A percentile compares a stretch with the other conserved stretches of the same genome.
phyloP scores from a whole-genome alignment of 2,329 filamentous ascomycete species.

The Emergomyces pasteurianus region DNA sequence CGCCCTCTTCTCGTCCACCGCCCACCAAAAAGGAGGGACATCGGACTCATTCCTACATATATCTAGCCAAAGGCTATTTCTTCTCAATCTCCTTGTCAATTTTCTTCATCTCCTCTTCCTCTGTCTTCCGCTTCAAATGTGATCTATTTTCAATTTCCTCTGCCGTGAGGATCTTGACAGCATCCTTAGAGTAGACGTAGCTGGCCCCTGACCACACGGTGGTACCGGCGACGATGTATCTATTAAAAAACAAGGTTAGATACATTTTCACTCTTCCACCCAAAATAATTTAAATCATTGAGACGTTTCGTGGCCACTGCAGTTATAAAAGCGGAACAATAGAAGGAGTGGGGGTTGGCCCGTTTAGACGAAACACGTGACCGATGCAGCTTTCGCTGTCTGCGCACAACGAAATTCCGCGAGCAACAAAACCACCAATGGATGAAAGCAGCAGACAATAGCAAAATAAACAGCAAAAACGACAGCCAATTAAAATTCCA shows the following conservation, averaged over 20 bases:
- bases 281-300: background rate
- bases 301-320: background rate
- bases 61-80: too few relatives aligned
- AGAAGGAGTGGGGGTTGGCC: background rate
- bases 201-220: slow-evolving; percentile 90
- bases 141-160: slow-evolving; percentile 29
- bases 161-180: slow-evolving; percentile 66
- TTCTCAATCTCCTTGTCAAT: slow-evolving; percentile 5
- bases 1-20: background rate
- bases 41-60: too few relatives aligned
- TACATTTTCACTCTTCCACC: background rate
- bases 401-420: too few relatives aligned
- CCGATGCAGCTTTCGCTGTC: too few relatives aligned
- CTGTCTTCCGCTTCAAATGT: slow-evolving; percentile 19
- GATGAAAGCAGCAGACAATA: background rate
- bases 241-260: slow-evolving; percentile 28
- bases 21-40: background rate
- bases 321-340: background rate
- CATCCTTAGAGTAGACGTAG: slow-evolving; percentile 82
- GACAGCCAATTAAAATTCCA: too few relatives aligned
- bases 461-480: background rate
- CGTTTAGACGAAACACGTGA: too few relatives aligned
- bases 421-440: too few relatives aligned
- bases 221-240: slow-evolving; percentile 74
- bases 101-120: slow-evolving; percentile 12